Base-by-base conservation (phyloP, 768 basidiomycete genomes). In the Cubamyces sp. region DNA sequence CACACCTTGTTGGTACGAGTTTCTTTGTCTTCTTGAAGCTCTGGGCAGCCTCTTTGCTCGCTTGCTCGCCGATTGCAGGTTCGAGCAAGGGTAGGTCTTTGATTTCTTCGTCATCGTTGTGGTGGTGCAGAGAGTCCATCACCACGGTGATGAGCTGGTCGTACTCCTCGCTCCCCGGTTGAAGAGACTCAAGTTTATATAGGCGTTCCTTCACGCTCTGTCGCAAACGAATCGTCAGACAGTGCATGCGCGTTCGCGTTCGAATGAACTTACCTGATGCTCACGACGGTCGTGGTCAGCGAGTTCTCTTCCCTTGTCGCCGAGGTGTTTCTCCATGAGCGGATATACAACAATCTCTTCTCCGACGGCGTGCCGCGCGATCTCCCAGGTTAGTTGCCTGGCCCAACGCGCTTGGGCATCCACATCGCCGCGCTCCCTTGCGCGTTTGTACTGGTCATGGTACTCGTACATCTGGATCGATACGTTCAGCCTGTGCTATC, bases 301-400 rank as follows among this genome's bases (percentile, higher is more conserved):
- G 18, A 87, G 77, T 45, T 78, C 56, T 48, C 71, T 70, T 4
- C 86, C 87, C 64, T 82, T 68, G 2, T 73, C 73, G 5, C 86
- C 86, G 57, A 87, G 79, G 56, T 82, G 75, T 60, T 79, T 75
- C 67, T 87, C 85, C 77, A 87, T 81, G 48, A 86, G 76, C 15
- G 86, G 86, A 66, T 87, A 87, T 0, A 87, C 81, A 40, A 88
- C 76, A 41, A 87, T 79, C 69, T 88, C 87, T 69, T 87, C 86
- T 15, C 81, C 84, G 7, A 82, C 80, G 3, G 85, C 82, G 61
- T 87, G 86, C 0, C 84, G 78, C 1, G 84, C 85, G 42, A 87
- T 75, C 71, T 85, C 84, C 86, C 85, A 87, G 14, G 74, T 77
- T 5, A 87, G 74, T 69, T 86, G 84, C 47, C 76, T 76, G 0